Conservation (phyloP, 495 filamentous ascomycete species). For the Aspergillus carlsbadensis region DNA sequence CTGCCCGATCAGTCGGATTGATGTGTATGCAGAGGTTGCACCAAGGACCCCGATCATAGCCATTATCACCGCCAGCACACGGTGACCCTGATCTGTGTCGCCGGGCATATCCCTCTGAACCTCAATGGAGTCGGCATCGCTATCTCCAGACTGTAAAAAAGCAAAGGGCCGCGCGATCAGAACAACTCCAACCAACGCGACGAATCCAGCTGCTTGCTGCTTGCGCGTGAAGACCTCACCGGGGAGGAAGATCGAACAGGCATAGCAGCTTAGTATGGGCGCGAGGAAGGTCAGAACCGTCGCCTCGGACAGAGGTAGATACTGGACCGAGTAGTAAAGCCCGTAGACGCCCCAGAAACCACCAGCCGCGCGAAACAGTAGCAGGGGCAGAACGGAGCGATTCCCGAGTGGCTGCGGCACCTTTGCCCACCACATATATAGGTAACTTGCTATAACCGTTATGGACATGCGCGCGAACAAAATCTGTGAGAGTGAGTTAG, state of each 20-base stretch:
- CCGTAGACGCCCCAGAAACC: conserved; percentile 89
- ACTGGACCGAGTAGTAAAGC: conserved; percentile 78
- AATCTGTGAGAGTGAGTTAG: conserved; percentile 47
- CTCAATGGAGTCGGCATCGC: conserved; percentile 9
- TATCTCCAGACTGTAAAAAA: conserved; percentile 20
- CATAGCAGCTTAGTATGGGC: conserved; percentile 78
- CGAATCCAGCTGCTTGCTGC: conserved; percentile 71
- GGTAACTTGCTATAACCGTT: conserved; percentile 62
- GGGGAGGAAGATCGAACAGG: conserved; percentile 69
- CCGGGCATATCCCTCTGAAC: conserved; percentile 25
- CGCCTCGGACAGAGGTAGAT: conserved; percentile 86
- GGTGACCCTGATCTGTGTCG: conserved; percentile 52
- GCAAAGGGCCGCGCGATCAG: conserved; percentile 76
- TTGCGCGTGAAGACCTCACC: conserved; percentile 76
- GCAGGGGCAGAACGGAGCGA: conserved; percentile 60
- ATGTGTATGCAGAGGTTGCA: conserved; percentile 71
- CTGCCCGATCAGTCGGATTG: conserved; percentile 80
- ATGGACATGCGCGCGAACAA: conserved; percentile 83
- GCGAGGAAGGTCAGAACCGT: conserved; percentile 91
- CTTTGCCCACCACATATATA: conserved; percentile 73
- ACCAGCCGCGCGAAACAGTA: conserved; percentile 65
- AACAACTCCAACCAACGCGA: conserved; percentile 79
- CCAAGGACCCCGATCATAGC: conserved; percentile 82
- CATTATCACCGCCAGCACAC: conserved; percentile 68
- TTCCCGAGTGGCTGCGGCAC: conserved; percentile 71